phyloP scores from a whole-genome alignment of 2,329 filamentous ascomycete genomes.

The Calonectria leucothoes region DNA sequence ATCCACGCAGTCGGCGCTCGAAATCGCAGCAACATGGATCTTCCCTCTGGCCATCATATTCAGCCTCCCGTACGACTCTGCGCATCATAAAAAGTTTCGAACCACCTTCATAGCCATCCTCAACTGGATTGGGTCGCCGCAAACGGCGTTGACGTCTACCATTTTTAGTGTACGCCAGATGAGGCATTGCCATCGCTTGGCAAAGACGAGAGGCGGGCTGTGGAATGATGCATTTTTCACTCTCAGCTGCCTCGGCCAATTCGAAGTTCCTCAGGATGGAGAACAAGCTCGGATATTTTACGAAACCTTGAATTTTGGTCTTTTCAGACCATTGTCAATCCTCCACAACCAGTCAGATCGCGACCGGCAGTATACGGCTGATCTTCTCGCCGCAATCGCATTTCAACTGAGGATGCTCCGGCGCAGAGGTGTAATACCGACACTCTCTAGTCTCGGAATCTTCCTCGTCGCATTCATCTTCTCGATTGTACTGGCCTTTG shows the following conservation, averaged over 20 bases:
- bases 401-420: conserved; percentile 11
- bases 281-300: background rate
- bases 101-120: background rate
- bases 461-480: conserved; percentile 12
- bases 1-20: background rate
- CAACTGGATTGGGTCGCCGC: background rate
- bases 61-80: background rate
- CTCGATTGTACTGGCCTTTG: conserved; percentile 10
- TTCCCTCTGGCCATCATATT: background rate
- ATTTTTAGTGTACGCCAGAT: background rate
- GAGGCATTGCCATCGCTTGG: background rate
- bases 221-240: background rate
- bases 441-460: conserved; percentile 1
- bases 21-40: background rate
- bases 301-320: background rate
- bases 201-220: background rate
- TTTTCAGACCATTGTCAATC: background rate
- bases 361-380: background rate
- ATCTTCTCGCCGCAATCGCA: background rate
- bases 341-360: background rate
- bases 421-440: conserved; percentile 1
- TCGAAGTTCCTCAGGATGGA: background rate
- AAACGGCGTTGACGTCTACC: background rate
- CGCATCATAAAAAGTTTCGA: background rate
- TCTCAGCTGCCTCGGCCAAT: background rate